These are phyloP conservation scores for Nyssa sinensis DNA, from an alignment of 148 eudicot genomes.

Conservation along the genomic window DNA sequence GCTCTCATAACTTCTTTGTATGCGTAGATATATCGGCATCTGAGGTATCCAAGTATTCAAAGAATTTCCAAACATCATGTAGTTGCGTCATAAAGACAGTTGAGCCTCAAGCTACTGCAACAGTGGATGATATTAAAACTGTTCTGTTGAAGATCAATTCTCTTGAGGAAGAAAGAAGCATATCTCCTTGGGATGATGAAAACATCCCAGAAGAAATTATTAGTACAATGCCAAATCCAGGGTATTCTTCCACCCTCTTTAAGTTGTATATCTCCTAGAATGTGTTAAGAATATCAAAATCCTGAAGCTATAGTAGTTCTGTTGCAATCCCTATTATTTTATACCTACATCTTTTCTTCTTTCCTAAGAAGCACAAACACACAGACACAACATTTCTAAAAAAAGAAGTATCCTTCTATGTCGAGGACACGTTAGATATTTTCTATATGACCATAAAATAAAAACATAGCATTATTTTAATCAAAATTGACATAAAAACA, in stretches of 20 bases:
- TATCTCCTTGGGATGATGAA: constrained; percentile 75
- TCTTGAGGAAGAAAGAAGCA: constrained; percentile 51
- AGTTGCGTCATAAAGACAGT: constrained; percentile 73
- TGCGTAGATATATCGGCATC: constrained; percentile 58
- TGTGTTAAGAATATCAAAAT: background rate
- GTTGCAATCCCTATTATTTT: background rate
- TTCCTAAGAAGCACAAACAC: background rate
- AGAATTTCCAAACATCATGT: constrained; percentile 55
- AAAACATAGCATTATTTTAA: too few species aligned
- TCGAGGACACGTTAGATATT: too few species aligned
- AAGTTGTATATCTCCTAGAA: background rate
- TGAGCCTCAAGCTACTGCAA: constrained; percentile 70
- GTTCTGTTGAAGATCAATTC: constrained; percentile 49
- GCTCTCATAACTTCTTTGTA: constrained; percentile 4
- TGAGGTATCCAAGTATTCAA: constrained; percentile 68
- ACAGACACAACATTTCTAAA: too few species aligned
- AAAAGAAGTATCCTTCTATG: too few species aligned
- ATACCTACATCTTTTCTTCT: background rate
- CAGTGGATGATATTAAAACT: constrained; percentile 53
- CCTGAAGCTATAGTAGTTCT: background rate
- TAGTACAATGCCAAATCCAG: constrained; percentile 51
- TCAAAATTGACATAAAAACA: too few species aligned
- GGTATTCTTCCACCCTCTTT: constrained; percentile 43
- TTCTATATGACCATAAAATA: too few species aligned
- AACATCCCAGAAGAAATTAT: constrained; percentile 82